These are phyloP conservation scores for Dalbergia cultrata DNA, from an alignment of 306 rosid species.

Conservation along the genomic window DNA sequence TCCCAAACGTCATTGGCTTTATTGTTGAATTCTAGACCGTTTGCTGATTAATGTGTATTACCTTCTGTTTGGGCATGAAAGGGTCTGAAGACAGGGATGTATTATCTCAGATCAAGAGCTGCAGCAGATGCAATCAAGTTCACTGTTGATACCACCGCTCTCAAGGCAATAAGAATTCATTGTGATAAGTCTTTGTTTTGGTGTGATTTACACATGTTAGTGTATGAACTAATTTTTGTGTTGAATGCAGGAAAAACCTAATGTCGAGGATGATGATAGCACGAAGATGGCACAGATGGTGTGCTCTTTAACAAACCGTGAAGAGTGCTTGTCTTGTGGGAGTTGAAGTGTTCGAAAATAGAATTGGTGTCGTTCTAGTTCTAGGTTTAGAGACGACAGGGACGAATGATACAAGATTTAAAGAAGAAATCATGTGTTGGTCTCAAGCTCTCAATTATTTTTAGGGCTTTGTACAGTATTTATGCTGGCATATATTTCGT, in stretches of 20 bases:
- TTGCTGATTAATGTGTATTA: constrained; percentile 33
- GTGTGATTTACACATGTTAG: no score
- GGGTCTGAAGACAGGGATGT: constrained; percentile 97
- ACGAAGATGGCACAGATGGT: constrained; percentile 87
- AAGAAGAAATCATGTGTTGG: not conserved
- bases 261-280: constrained; percentile 57
- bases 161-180: constrained; percentile 53
- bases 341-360: constrained; percentile 51
- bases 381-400: not conserved
- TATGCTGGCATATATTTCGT: not conserved
- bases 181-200: not conserved
- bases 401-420: not conserved
- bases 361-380: not conserved
- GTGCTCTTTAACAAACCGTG: constrained; percentile 83
- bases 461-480: constrained; percentile 47
- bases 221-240: not conserved
- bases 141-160: constrained; percentile 76
- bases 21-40: not conserved
- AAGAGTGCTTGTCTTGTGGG: constrained; percentile 89
- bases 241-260: constrained; percentile 60
- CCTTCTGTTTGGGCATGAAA: constrained; percentile 37
- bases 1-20: not conserved
- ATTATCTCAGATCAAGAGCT: constrained; percentile 81
- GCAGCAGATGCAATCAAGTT: constrained; percentile 94
- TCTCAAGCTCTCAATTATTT: not conserved